Base-by-base conservation (phyloP, 805 yeast genomes). In the Starmerella gropengiesseri region DNA sequence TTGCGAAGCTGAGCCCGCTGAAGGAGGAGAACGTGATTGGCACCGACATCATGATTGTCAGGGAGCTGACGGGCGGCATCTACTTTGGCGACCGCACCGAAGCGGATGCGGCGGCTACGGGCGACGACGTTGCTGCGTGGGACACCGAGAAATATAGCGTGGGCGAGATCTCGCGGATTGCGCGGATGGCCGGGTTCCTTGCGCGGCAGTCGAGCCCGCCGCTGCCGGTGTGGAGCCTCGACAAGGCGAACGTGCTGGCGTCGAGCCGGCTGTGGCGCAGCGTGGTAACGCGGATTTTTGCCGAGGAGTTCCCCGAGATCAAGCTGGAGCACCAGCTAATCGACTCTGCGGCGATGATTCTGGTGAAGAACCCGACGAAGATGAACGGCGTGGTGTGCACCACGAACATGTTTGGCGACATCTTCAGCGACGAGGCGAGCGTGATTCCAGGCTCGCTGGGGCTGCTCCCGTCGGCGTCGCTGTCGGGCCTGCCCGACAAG, bases 381-480 rank as follows among this genome's bases (percentile, higher is more conserved):
- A 74, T 91, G 60, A 91, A 91, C 61, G 98, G 98, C 65, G 73
- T 91, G 40, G 77, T 91, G 39, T 76, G 91, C 60, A 89, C 97
- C 34, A 78, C 81, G 56, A 91, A 91, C 69, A 89, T 91, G 94
- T 91, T 91, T 63, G 98, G 98, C 59, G 98, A 91, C 63, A 91
- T 91, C 63, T 84, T 91, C 57, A 82, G 94, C 44, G 98, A 91
- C 63, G 98, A 91, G 69, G 96, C 97, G 23, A 81, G 94, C 16
- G 96, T 87, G 38, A 91, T 91, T 56, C 98, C 98, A 33, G 98
- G 98, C 35, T 89, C 97, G 20, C 71, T 91, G 50, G 98, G 98
- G 48, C 74, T 91, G 53, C 73, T 91, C 52, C 98, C 98, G 39
- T 84, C 95, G 44, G 93, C 98, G 3, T 89, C 97, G 17, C 74